Percentiles rank a stretch among this genome's conserved stretches.
Evolutionary conservation across 805 yeast species (phyloP).

Genomic region (Candida andamanensis): DNA sequence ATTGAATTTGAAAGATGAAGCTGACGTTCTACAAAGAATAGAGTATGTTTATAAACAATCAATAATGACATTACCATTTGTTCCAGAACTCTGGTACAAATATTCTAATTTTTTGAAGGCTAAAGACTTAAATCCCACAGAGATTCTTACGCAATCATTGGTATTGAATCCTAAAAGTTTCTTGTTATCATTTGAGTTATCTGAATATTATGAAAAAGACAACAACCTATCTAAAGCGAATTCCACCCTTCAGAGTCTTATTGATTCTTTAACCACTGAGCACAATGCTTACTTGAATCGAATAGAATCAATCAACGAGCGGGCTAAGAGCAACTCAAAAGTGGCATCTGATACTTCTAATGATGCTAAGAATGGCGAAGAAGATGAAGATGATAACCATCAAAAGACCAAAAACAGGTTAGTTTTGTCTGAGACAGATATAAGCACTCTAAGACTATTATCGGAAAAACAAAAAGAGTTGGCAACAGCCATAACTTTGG

Average conservation of each 20-base stretch:
- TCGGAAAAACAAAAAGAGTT: slow-evolving; percentile 19
- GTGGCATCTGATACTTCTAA: slow-evolving; percentile 2
- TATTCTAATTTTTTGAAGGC: slow-evolving; percentile 33
- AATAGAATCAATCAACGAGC: slow-evolving; percentile 19
- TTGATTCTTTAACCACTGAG: slow-evolving; percentile 39
- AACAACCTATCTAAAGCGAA: slow-evolving; percentile 47
- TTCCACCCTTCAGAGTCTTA: slow-evolving; percentile 45
- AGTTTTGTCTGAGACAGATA: slow-evolving; percentile 17
- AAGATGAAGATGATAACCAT: slow-evolving; percentile 14
- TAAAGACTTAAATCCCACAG: slow-evolving; percentile 38
- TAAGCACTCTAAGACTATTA: slow-evolving; percentile 16
- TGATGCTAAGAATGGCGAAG: slow-evolving; percentile 9
- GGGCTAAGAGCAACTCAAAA: neutral
- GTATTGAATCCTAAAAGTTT: slow-evolving; percentile 66
- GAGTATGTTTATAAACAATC: slow-evolving; percentile 72
- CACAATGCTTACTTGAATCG: slow-evolving; percentile 23
- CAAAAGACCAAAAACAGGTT: slow-evolving; percentile 5
- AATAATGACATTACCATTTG: slow-evolving; percentile 53
- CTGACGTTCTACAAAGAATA: slow-evolving; percentile 48
- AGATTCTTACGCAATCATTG: slow-evolving; percentile 50
- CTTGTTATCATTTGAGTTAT: slow-evolving; percentile 57
- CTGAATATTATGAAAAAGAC: slow-evolving; percentile 65
- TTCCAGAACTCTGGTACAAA: slow-evolving; percentile 75
- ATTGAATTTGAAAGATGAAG: slow-evolving; percentile 49
- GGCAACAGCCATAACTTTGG: slow-evolving; percentile 49